Conservation (phyloP, 176 grass and related monocot genomes). For the Bromus sterilis region DNA sequence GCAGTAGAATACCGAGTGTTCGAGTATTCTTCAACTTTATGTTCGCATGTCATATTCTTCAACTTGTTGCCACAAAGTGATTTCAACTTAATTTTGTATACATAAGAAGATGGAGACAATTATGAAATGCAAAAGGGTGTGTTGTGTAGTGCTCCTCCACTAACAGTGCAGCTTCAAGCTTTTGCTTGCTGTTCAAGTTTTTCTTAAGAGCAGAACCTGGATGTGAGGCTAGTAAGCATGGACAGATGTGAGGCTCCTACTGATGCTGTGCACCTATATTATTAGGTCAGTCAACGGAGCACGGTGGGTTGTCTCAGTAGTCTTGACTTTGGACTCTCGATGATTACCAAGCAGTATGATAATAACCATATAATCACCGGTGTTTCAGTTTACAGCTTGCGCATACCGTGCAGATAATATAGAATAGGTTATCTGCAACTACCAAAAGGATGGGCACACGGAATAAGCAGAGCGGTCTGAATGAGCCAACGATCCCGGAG, state of each 20-base stretch:
- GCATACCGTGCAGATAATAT: background rate
- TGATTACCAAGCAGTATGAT: background rate
- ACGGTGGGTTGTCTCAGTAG: background rate
- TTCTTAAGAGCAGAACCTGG: background rate
- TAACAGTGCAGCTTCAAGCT: background rate
- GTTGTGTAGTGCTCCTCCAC: background rate
- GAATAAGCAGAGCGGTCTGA: background rate
- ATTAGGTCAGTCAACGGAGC: background rate
- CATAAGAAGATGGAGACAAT: no score
- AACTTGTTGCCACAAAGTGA: no score
- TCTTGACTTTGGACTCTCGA: background rate
- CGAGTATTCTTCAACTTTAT: no score
- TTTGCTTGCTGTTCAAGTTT: background rate
- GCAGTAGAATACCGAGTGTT: no score
- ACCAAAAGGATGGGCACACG: no score
- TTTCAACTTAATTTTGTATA: no score
- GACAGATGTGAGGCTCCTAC: background rate
- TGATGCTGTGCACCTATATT: background rate
- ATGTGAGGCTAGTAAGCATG: background rate
- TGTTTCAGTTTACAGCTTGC: background rate
- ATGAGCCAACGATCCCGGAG: background rate
- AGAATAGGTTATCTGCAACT: background rate
- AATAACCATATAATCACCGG: background rate
- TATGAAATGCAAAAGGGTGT: background rate
- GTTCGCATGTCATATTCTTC: no score